Base-by-base conservation (phyloP, 495 filamentous ascomycete genomes). In the Lepidopterella palustris region DNA sequence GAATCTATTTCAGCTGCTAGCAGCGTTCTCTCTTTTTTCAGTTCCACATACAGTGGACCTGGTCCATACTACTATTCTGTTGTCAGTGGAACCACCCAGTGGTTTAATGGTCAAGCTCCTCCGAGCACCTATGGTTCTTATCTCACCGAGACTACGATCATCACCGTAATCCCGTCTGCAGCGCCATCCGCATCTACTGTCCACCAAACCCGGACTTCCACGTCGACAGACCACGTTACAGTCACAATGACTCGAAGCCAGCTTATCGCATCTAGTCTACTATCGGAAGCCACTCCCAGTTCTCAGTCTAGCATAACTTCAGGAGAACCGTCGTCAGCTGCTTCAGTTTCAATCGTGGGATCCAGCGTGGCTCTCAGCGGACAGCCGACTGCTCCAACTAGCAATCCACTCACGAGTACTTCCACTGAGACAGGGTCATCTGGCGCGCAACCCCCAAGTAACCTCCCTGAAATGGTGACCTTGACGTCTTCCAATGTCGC, bases 51-150 rank as follows among this genome's bases (percentile, higher is more conserved):
- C 45, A 20, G 6, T 49, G n/a, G 18, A 39, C 52, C 26, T 6
- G 59, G 63, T 10, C 55, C 63, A 4, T 66, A 66, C 60, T 66
- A 55, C 55, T 65, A 58, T 35, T 61, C 58, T 8, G 63, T 65
- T 23, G 35, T 65, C n/a, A 28, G 61, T 45, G 63, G 63, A 26
- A 50, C 56, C 21, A 66, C 63, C 10, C 15, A 52, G 23, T 66
- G 63, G 63, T 40, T 66, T 18, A 53, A 62, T 27, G 54, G 63
- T 25, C 2, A 26, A 29, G 59, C 52, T 21, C 63, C 63, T 20
- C 63, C 53, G 10, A 52, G 21, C 11, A 49, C 28, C 20, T 45
- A 51, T 27, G 58, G 27, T 18, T 26, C 45, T 9, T 40, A 53
- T 31, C 28, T 58, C 21, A 45, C 28, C 9, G 29, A 13, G 29